Conservation (phyloP, 78 protist genomes). For the Dictyostelium firmibasis region DNA sequence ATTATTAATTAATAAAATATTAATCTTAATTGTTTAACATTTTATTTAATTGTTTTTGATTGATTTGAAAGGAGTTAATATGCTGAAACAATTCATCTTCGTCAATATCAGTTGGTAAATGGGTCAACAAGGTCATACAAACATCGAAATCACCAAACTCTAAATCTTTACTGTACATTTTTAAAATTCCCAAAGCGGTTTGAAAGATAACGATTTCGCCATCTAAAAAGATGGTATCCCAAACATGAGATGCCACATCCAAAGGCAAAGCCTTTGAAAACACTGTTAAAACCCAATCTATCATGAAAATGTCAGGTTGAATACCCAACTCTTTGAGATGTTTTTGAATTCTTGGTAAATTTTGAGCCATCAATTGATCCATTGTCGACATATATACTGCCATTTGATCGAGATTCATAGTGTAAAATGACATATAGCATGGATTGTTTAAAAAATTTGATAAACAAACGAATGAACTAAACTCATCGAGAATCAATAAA, state of each 20-base stretch:
- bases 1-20: background rate
- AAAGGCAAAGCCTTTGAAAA: constrained; percentile 87
- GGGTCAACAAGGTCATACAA: constrained; percentile 64
- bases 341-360: constrained; percentile 74
- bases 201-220: constrained; percentile 79
- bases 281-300: constrained; percentile 93
- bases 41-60: constrained; percentile 37
- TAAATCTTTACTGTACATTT: constrained; percentile 60
- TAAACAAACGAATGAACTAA: constrained; percentile 87
- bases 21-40: background rate
- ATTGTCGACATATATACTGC: constrained; percentile 73
- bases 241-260: constrained; percentile 88
- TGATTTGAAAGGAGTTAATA: constrained; percentile 39
- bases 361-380: constrained; percentile 42
- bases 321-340: constrained; percentile 79
- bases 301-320: constrained; percentile 81
- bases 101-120: constrained; percentile 67
- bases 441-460: constrained; percentile 87
- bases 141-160: constrained; percentile 61
- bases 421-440: constrained; percentile 84
- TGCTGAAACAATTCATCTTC: constrained; percentile 66
- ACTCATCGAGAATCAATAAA: constrained; percentile 87
- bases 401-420: constrained; percentile 79
- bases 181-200: constrained; percentile 64
- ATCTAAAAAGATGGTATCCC: constrained; percentile 88